phyloP scores from a whole-genome alignment of 768 basidiomycete species.

The Russula ochroleuca region DNA sequence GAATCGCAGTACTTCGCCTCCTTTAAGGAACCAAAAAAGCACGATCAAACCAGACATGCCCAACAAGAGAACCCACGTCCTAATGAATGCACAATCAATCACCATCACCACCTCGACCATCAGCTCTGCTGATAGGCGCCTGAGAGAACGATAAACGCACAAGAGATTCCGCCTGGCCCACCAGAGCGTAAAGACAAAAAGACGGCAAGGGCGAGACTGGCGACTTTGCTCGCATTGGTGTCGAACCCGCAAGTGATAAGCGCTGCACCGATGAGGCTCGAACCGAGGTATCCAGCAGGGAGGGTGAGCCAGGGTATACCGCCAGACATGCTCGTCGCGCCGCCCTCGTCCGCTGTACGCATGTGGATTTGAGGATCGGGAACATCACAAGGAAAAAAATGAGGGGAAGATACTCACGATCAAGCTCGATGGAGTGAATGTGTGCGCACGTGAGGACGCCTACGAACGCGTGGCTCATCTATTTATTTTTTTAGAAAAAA shows the following conservation, averaged over 20 bases:
- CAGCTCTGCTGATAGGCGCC: background rate
- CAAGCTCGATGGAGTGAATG: constrained; percentile 81
- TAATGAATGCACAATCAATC: constrained; percentile 31
- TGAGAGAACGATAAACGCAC: constrained; percentile 38
- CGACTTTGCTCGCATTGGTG: constrained; percentile 84
- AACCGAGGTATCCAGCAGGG: constrained; percentile 83
- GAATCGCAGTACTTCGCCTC: constrained; percentile 70
- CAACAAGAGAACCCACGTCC: constrained; percentile 74
- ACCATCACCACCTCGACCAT: background rate
- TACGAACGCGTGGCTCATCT: constrained; percentile 85
- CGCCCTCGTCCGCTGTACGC: constrained; percentile 75
- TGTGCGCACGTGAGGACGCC: constrained; percentile 82
- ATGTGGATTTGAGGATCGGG: background rate
- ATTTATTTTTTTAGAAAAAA: constrained; percentile 29
- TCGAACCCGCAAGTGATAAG: constrained; percentile 87
- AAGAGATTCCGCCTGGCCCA: constrained; percentile 75
- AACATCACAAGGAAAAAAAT: background rate
- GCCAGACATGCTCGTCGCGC: constrained; percentile 81
- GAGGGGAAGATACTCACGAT: constrained; percentile 54
- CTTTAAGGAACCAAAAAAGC: constrained; percentile 78
- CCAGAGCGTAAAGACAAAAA: constrained; percentile 89
- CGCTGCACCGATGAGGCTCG: constrained; percentile 79
- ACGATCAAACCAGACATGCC: constrained; percentile 78
- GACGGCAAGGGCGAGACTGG: constrained; percentile 71
- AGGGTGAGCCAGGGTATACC: constrained; percentile 78